phyloP scores from a whole-genome alignment of 2,329 filamentous ascomycete genomes.

The Xylariomycetidae sp. region DNA sequence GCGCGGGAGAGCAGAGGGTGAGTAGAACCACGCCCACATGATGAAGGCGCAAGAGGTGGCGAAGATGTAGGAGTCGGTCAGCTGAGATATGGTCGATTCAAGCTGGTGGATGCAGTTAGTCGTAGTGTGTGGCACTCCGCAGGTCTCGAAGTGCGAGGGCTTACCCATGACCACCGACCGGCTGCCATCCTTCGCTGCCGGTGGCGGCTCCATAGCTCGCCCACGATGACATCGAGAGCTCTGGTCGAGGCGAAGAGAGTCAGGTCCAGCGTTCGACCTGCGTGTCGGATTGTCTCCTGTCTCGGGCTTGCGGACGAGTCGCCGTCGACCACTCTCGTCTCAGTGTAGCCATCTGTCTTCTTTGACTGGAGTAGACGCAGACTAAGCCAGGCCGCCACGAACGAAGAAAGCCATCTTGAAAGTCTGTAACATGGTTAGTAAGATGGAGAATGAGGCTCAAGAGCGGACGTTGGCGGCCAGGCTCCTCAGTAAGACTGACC shows the following conservation, averaged over 20 bases:
- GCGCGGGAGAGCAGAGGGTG: slow-evolving; percentile 61
- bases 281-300: slow-evolving; percentile 29
- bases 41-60: slow-evolving; percentile 65
- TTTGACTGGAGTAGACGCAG: slow-evolving; percentile 53
- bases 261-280: slow-evolving; percentile 73
- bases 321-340: slow-evolving; percentile 28
- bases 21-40: slow-evolving; percentile 89
- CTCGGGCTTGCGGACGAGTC: slow-evolving; percentile 15
- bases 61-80: slow-evolving; percentile 66
- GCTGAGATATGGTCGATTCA: slow-evolving; percentile 34
- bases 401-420: slow-evolving; percentile 50
- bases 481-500: slow-evolving; percentile 23
- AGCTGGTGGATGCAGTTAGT: slow-evolving; percentile 16
- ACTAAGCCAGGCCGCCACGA: slow-evolving; percentile 53
- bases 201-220: slow-evolving; percentile 55
- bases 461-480: slow-evolving; percentile 9
- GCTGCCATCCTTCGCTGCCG: slow-evolving; percentile 37
- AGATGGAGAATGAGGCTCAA: slow-evolving; percentile 1
- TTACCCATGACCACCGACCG: slow-evolving; percentile 40
- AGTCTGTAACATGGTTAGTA: slow-evolving; percentile 35
- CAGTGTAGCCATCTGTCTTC: slow-evolving; percentile 36
- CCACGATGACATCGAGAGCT: slow-evolving; percentile 65
- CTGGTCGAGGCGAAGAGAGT: slow-evolving; percentile 72
- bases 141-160: slow-evolving; percentile 10
- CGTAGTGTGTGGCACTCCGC: not conserved